A percentile compares a stretch with the other conserved stretches of the same genome.
Evolutionary conservation across 495 filamentous ascomycete species (phyloP).

Genomic region (Hypoxylon lienhwacheense): DNA sequence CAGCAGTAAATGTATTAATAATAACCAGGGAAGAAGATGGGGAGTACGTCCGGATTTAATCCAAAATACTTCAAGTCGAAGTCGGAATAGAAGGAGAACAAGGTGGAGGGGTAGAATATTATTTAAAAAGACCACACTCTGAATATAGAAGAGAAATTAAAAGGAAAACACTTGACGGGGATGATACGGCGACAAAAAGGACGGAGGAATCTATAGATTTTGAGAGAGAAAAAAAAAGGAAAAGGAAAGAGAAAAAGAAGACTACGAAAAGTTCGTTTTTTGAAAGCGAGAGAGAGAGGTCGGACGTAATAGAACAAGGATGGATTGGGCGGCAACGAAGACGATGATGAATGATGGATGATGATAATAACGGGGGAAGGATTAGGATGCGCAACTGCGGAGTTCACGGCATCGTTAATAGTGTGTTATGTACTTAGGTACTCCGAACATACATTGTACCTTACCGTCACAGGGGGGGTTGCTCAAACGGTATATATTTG

Average conservation of each 20-base stretch:
- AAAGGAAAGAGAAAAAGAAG: no score
- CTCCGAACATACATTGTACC: conserved; percentile 4
- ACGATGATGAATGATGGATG: conserved; percentile 17
- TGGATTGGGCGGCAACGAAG: conserved; percentile 45
- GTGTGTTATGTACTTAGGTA: not conserved
- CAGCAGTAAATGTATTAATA: conserved; percentile 6
- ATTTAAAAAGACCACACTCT: conserved; percentile 1
- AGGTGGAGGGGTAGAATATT: conserved; percentile 13
- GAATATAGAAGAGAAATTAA: no score
- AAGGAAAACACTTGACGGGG: conserved; percentile 11
- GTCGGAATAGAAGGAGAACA: conserved; percentile 2
- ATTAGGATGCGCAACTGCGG: conserved; percentile 26
- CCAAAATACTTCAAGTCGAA: conserved; percentile 16
- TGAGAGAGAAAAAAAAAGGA: not conserved
- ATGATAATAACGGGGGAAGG: conserved; percentile 15
- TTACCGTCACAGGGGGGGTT: conserved; percentile 13
- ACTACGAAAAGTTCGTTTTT: conserved; percentile 10
- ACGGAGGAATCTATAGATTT: conserved; percentile 12
- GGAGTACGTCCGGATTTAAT: no score
- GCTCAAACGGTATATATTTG: no score
- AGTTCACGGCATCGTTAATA: conserved; percentile 14
- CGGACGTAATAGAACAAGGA: conserved; percentile 38
- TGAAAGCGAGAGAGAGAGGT: conserved; percentile 3
- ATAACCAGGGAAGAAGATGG: conserved; percentile 4
- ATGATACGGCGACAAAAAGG: not conserved